phyloP scores from a whole-genome alignment of 2,329 filamentous ascomycete genomes.

The Stachybotrys elegans region DNA sequence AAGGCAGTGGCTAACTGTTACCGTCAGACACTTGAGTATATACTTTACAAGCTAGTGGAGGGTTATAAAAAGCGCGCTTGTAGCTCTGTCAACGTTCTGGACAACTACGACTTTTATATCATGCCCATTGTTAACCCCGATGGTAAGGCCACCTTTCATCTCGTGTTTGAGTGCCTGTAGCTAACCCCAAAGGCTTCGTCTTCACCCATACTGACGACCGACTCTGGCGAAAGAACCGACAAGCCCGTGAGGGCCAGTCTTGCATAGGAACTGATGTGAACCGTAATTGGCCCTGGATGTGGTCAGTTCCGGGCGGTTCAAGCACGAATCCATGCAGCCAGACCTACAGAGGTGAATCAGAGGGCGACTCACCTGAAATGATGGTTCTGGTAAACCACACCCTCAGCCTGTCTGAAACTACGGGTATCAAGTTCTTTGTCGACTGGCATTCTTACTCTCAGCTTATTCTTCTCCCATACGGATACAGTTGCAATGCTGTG shows the following conservation, averaged over 20 bases:
- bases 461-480: slow-evolving; percentile 51
- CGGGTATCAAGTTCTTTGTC: slow-evolving; percentile 55
- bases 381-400: slow-evolving; percentile 34
- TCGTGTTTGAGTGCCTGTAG: background rate
- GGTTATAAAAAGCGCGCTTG: slow-evolving; percentile 13
- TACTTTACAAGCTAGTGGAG: slow-evolving; percentile 15
- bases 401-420: slow-evolving; percentile 25
- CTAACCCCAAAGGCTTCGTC: slow-evolving; percentile 41
- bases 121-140: slow-evolving; percentile 60
- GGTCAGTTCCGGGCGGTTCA: slow-evolving; percentile 43
- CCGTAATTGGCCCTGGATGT: slow-evolving; percentile 55
- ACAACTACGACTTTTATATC: slow-evolving; percentile 63
- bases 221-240: slow-evolving; percentile 59
- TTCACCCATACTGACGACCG: slow-evolving; percentile 52
- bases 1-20: background rate
- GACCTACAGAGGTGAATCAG: slow-evolving; percentile 38
- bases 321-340: slow-evolving; percentile 47
- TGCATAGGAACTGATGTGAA: slow-evolving; percentile 54
- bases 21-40: slow-evolving; percentile 14
- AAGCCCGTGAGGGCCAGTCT: slow-evolving; percentile 28
- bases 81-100: slow-evolving; percentile 27
- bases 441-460: slow-evolving; percentile 63
- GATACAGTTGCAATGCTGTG: slow-evolving; percentile 49
- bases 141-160: slow-evolving; percentile 26
- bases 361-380: slow-evolving; percentile 47